Evolutionary conservation across 2,329 filamentous ascomycete species (phyloP), one percentile per base, ranked within the genome.

Genomic region (Fusarium dlaminii): DNA sequence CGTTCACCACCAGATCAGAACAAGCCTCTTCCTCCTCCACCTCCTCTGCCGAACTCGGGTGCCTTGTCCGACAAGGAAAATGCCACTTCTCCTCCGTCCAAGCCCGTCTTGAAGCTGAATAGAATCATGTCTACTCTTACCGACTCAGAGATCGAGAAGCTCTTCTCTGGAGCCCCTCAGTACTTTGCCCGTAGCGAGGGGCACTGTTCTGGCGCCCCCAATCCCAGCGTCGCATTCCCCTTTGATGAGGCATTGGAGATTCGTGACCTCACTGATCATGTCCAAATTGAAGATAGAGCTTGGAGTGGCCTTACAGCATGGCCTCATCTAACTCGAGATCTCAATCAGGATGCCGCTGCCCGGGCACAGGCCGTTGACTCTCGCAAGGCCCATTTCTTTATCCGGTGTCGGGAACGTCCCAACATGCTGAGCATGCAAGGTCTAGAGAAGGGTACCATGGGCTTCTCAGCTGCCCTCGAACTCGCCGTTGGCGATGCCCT

Each of bases 161-260:
- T 94, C 77, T 94, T 94, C 84, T 92, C 91, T 32, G 92, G 92
- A n/a, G 92, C 92, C 48, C 92, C 92, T 72, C 91, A 93, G 79
- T 94, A 92, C 83, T 91, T 90, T 80, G 87, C 89, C 74, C 87
- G 89, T 59, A 87, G 86, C 66, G 87, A 90, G 75, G 88, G 88
- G 43, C 88, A 90, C 80, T 88, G 86, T 79, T 87, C 86, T 66
- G 89, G 87, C 57, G 88, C 90, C 42, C 88, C 89, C 29, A 87
- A 90, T 75, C 91, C 91, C 29, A 89, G 86, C 55, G 90, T 91
- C 34, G 89, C 90, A 42, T 93, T 91, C 78, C 91, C 91, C 3
- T 93, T 91, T 87, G 90, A 93, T 79, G 86, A 89, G 70, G 84
- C 87, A 70, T 81, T 92, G 65, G 83, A 86, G 74, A 90, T 91